Percentiles rank a stretch among this genome's conserved stretches.
Conservation (phyloP, 2,329 filamentous ascomycete genomes). For the Fusarium sp. region DNA sequence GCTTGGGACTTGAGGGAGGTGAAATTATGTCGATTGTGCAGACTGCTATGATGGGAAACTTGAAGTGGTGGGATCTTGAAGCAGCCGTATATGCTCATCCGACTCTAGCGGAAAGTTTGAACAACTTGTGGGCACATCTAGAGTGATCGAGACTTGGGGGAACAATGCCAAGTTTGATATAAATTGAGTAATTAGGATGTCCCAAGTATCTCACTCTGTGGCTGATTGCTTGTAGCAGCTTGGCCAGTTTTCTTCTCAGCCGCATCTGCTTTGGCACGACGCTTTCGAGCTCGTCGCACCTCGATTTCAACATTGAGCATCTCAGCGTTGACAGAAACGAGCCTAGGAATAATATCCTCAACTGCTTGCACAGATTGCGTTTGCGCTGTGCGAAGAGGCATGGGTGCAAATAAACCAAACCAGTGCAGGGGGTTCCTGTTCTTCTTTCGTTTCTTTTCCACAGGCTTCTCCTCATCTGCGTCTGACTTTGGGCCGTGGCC, state of each 20-base stretch:
- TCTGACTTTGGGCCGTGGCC: conserved; percentile 18
- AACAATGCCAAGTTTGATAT: not conserved
- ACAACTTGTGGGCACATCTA: conserved; percentile 62
- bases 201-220: conserved; percentile 24
- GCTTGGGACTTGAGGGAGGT: conserved; percentile 63
- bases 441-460: conserved; percentile 37
- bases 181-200: conserved; percentile 22
- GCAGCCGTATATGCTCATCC: conserved; percentile 65
- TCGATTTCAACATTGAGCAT: conserved; percentile 77
- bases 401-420: conserved; percentile 68
- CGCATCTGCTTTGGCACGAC: conserved; percentile 61
- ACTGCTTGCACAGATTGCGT: conserved; percentile 67
- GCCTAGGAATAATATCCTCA: conserved; percentile 66
- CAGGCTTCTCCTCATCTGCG: conserved; percentile 13
- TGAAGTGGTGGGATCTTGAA: conserved; percentile 60
- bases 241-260: conserved; percentile 49
- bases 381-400: conserved; percentile 70
- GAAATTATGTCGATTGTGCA: conserved; percentile 67
- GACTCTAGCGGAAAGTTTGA: conserved; percentile 63
- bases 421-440: conserved; percentile 64
- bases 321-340: conserved; percentile 69
- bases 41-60: conserved; percentile 63
- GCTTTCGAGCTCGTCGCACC: conserved; percentile 72
- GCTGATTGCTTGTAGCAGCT: conserved; percentile 7
- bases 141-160: conserved; percentile 43